A percentile compares a stretch with the other conserved stretches of the same genome.
These are phyloP conservation scores for Kondoa subrosea DNA, from an alignment of 768 basidiomycete species.

Conservation along the genomic window DNA sequence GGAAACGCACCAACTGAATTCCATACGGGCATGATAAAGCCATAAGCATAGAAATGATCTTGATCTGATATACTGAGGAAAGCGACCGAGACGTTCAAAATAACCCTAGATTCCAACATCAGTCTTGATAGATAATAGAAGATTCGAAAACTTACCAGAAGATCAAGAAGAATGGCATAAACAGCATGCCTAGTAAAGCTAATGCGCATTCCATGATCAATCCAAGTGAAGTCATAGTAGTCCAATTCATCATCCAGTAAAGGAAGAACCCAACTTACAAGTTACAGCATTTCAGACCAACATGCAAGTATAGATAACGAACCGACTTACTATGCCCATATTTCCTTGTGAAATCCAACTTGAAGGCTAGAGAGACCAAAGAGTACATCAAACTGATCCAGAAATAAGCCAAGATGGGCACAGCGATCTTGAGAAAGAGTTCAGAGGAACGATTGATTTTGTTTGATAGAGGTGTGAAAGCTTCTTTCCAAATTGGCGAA, in stretches of 20 bases:
- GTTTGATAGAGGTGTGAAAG: constrained; percentile 25
- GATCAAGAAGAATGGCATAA: constrained; percentile 32
- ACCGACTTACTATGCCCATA: constrained; percentile 29
- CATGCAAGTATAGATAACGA: neutral
- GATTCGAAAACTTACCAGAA: constrained; percentile 27
- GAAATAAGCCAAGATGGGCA: constrained; percentile 27
- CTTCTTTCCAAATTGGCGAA: constrained; percentile 27
- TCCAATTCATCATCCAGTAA: constrained; percentile 22
- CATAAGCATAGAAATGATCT: constrained; percentile 31
- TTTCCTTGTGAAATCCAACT: constrained; percentile 27
- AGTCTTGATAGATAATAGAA: neutral
- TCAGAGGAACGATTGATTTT: constrained; percentile 25
- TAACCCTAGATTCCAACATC: constrained; percentile 15
- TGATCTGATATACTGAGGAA: constrained; percentile 30
- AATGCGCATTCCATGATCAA: constrained; percentile 31
- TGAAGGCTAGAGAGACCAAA: constrained; percentile 31
- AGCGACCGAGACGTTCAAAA: constrained; percentile 29
- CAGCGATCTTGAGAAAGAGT: constrained; percentile 26
- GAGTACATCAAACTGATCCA: constrained; percentile 30
- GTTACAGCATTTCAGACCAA: neutral
- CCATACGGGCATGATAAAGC: constrained; percentile 23
- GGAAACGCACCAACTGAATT: constrained; percentile 5
- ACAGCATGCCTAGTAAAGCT: constrained; percentile 28
- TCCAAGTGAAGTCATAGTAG: constrained; percentile 28
- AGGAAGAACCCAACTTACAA: neutral